A percentile compares a stretch with the other conserved stretches of the same genome.
Conservation (phyloP, 2,329 filamentous ascomycete species). For the Ophiostoma tasmaniense region DNA sequence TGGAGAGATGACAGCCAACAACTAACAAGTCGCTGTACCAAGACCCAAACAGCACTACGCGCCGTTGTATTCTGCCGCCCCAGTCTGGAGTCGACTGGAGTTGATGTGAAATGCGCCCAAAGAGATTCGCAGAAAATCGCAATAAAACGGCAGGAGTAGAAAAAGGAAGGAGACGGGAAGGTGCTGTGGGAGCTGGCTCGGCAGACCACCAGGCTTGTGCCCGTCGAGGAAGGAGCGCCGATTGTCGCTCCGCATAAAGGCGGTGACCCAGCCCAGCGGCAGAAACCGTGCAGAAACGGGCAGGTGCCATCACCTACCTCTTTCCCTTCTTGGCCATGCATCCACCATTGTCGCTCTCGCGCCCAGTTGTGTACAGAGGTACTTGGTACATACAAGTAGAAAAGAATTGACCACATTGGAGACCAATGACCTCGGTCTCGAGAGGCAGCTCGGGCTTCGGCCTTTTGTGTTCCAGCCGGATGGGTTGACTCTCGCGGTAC, state of each 20-base stretch:
- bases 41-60: not conserved
- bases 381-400: not conserved
- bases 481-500: not conserved
- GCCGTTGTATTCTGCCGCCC: not conserved
- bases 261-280: not conserved
- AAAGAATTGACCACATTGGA: no score
- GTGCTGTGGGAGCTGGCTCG: not conserved
- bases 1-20: no score
- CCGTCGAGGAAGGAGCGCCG: not conserved
- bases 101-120: conserved; percentile 1
- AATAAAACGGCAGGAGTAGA: not conserved
- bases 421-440: not conserved
- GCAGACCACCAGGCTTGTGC: not conserved
- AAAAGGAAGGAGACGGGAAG: not conserved
- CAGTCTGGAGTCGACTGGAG: not conserved
- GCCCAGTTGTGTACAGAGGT: no score
- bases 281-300: conserved; percentile 6
- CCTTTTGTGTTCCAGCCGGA: not conserved
- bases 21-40: not conserved
- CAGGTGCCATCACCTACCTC: not conserved
- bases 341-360: not conserved
- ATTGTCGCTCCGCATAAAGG: not conserved
- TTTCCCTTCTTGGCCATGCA: not conserved
- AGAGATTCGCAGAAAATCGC: not conserved
- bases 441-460: not conserved